Evolutionary conservation across 768 basidiomycete genomes (phyloP).

Genomic region (Mycena sanguinolenta): DNA sequence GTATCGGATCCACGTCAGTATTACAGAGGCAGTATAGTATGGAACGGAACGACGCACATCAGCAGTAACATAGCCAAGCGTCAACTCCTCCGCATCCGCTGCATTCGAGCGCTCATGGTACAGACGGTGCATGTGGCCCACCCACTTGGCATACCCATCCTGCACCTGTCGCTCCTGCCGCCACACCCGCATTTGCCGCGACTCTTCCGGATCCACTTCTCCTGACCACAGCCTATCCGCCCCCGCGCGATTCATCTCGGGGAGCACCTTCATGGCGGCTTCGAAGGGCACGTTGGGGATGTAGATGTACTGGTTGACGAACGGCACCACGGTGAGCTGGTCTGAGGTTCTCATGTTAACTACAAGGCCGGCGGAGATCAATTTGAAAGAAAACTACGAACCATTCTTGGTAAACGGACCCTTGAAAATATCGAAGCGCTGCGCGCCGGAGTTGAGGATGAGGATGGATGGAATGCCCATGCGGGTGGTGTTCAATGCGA

Average conservation of each 20-base stretch:
- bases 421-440: slow-evolving; percentile 62
- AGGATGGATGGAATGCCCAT: slow-evolving; percentile 58
- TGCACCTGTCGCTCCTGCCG: slow-evolving; percentile 54
- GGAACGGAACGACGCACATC: slow-evolving; percentile 44
- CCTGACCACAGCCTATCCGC: slow-evolving; percentile 30
- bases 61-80: slow-evolving; percentile 67
- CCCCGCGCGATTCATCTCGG: slow-evolving; percentile 42
- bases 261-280: slow-evolving; percentile 57
- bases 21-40: too few relatives aligned
- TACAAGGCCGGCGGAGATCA: neutral
- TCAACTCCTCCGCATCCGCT: slow-evolving; percentile 44
- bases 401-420: slow-evolving; percentile 69
- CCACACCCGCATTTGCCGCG: slow-evolving; percentile 18
- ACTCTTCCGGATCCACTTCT: slow-evolving; percentile 11
- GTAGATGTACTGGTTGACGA: slow-evolving; percentile 61
- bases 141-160: slow-evolving; percentile 53
- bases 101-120: slow-evolving; percentile 36
- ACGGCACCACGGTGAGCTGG: slow-evolving; percentile 69
- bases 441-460: slow-evolving; percentile 59
- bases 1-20: neutral
- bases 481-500: slow-evolving; percentile 61
- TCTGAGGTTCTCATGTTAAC: slow-evolving; percentile 45
- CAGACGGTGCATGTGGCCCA: slow-evolving; percentile 53
- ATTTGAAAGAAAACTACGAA: neutral
- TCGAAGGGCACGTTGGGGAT: slow-evolving; percentile 57